Percentiles rank a stretch among this genome's conserved stretches.
Conservation (phyloP, 768 basidiomycete species). For the Termitomyces sp. region DNA sequence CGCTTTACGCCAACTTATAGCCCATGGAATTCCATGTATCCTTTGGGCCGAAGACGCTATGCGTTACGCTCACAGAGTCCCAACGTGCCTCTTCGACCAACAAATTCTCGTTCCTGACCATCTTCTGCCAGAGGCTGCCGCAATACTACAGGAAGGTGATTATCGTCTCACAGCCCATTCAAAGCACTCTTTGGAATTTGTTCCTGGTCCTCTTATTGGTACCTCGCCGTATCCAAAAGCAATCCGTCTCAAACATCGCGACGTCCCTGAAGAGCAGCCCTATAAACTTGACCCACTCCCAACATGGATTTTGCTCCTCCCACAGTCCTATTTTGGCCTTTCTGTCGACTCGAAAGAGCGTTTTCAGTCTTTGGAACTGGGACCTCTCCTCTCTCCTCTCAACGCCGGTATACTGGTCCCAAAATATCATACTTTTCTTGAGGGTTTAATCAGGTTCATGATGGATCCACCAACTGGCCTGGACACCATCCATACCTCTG, state of each 20-base stretch:
- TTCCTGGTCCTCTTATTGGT: background rate
- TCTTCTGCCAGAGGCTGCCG: background rate
- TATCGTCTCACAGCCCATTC: background rate
- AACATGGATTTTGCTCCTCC: background rate
- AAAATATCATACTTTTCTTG: background rate
- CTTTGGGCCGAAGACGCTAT: background rate
- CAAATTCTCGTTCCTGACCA: background rate
- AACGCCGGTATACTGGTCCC: background rate
- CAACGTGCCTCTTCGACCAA: background rate
- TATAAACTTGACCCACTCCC: background rate
- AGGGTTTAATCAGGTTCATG: background rate
- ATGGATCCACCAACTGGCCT: background rate
- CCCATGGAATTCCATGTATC: background rate
- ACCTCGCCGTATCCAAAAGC: background rate
- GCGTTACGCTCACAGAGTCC: background rate
- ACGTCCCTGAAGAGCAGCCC: background rate
- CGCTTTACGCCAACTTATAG: no score
- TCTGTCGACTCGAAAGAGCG: background rate
- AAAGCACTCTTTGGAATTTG: background rate
- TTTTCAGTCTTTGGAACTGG: background rate
- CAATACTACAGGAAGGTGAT: background rate
- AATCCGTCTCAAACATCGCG: background rate
- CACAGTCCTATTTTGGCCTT: background rate
- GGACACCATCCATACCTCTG: background rate
- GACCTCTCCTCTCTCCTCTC: background rate